Evolutionary conservation across 352 stramenopile species (phyloP), one percentile per base, ranked within the genome.

Genomic region (Peronospora belbahrii): DNA sequence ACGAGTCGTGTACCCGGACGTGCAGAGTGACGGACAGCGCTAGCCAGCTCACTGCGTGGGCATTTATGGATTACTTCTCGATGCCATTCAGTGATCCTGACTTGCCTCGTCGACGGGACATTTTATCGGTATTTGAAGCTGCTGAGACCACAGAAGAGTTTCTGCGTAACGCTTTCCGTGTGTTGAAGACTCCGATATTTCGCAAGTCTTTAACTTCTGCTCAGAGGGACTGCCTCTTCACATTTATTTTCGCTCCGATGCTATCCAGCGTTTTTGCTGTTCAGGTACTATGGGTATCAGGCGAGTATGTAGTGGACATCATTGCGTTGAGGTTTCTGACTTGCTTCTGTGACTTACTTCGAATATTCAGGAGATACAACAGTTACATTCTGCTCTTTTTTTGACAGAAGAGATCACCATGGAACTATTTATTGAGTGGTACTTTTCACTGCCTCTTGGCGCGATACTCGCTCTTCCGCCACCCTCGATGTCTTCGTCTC

Each of bases 1-100:
- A 85, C 44, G 74, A 86, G 15, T 64, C 58, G 7, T 69, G 62
- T 47, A 54, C 38, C 9, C 50, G 42, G 22, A 72, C 56, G n/a
- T 58, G 61, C 13, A 67, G 60, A 60, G 44, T 65, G 13, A 60
- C 69, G 30, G 58, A 70, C n/a, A 59, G 42, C 18, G 75, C 67
- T 5, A 64, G 45, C 10, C 56, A 63, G 4, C 42, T 92, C 5
- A 85, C 63, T 24, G 74, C 73, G 15, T 85, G 66, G 66, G 68
- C 78, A 39, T 93, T 93, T 45, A 66, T 88, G 44, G 74, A 86
- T 42, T 84, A 72, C 31, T 90, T 93, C 42, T 86, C 77, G 2
- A 85, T 85, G 67, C 80, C 80, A 14, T 88, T 88, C 43, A 75
- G 36, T 23, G 69, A 88, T 41, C 58, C 63, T 19, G 66, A 84